A percentile compares a stretch with the other conserved stretches of the same genome.
Conservation (phyloP, 768 basidiomycete species). For the Suillus americanus region DNA sequence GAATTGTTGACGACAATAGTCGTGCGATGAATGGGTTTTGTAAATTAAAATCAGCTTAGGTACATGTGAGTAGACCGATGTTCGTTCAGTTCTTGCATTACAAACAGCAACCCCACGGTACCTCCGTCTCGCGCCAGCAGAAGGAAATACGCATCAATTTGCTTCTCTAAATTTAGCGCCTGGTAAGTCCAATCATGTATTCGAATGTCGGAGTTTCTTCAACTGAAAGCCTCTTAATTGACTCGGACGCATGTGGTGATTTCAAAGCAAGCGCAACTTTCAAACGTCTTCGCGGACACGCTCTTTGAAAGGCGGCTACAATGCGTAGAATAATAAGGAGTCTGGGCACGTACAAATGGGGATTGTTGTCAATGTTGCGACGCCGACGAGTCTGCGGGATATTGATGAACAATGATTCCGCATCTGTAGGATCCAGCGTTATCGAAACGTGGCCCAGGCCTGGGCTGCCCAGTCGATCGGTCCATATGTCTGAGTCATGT, state of each 20-base stretch:
- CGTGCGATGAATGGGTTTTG: no score
- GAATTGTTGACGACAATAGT: slow-evolving; percentile 14
- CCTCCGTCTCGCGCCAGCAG: not conserved
- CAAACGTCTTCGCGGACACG: not conserved
- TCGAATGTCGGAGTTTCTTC: not conserved
- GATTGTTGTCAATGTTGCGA: not conserved
- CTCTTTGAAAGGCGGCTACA: not conserved
- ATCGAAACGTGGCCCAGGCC: no score
- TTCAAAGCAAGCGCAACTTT: not conserved
- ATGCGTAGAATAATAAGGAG: no score
- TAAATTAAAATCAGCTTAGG: no score
- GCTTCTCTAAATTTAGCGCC: not conserved
- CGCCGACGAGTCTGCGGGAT: not conserved
- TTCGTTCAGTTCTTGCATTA: not conserved
- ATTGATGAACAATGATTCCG: no score
- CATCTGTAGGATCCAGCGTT: not conserved
- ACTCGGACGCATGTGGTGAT: not conserved
- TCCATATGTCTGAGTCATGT: no score
- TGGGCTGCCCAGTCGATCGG: no score
- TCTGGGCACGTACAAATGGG: not conserved
- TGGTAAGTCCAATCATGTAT: not conserved
- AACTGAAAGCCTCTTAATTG: not conserved
- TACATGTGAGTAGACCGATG: not conserved
- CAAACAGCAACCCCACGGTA: not conserved
- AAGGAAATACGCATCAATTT: not conserved